Conservation (phyloP, 495 filamentous ascomycete species). For the Alectoria sarmentosa region DNA sequence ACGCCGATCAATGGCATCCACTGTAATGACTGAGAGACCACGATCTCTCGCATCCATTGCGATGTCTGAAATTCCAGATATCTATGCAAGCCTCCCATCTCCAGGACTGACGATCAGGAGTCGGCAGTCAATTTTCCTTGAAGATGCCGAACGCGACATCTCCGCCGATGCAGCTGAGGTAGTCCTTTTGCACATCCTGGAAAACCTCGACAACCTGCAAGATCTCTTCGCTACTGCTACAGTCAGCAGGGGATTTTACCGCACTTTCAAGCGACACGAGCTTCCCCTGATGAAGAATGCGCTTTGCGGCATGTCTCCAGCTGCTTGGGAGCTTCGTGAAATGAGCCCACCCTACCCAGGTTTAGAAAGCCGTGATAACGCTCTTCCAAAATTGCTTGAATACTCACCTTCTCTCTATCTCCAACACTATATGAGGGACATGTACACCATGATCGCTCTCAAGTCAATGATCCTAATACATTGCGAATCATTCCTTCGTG, state of each 20-base stretch:
- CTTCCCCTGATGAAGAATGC: constrained; percentile 48
- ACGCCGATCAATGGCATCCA: constrained; percentile 1
- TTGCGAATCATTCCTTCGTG: constrained; percentile 52
- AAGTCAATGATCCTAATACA: constrained; percentile 54
- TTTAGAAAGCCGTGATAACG: constrained; percentile 40
- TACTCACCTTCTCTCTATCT: constrained; percentile 53
- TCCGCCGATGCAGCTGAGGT: constrained; percentile 40
- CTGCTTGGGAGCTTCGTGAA: constrained; percentile 60
- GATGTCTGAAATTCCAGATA: constrained; percentile 24
- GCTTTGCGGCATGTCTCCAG: constrained; percentile 50
- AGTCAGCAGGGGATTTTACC: constrained; percentile 52
- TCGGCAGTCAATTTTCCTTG: constrained; percentile 16
- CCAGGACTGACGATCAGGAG: constrained; percentile 15
- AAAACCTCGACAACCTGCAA: constrained; percentile 43
- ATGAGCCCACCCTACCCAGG: constrained; percentile 50
- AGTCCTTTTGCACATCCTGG: constrained; percentile 46
- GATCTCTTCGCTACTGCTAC: constrained; percentile 53
- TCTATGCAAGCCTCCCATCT: constrained; percentile 21
- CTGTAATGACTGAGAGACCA: constrained; percentile 29
- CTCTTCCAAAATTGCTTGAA: constrained; percentile 42
- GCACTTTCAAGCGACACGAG: constrained; percentile 54
- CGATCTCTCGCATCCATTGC: constrained; percentile 32
- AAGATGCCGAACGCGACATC: constrained; percentile 30
- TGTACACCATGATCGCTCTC: constrained; percentile 51
- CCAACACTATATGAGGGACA: constrained; percentile 48